Conservation (phyloP, 2,329 filamentous ascomycete genomes). For the Fusarium dimerum region DNA sequence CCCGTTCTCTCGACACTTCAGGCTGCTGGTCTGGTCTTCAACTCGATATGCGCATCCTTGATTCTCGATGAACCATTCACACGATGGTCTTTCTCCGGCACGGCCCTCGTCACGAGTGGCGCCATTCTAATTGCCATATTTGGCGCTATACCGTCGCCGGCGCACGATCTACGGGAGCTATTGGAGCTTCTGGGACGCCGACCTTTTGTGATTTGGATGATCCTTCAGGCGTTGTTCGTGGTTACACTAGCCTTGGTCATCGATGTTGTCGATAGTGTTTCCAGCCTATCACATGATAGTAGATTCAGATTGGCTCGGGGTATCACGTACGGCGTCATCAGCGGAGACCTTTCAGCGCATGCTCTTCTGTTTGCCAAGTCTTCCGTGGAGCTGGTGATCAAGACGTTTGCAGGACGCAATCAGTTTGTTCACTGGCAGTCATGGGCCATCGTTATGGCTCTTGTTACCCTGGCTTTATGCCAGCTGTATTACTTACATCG, state of each 20-base stretch:
- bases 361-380: constrained; percentile 93
- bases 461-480: constrained; percentile 78
- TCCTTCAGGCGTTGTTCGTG: constrained; percentile 73
- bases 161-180: constrained; percentile 83
- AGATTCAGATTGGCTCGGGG: constrained; percentile 77
- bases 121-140: constrained; percentile 93
- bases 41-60: constrained; percentile 93
- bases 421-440: constrained; percentile 96
- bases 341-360: constrained; percentile 92
- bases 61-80: constrained; percentile 95
- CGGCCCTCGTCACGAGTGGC: constrained; percentile 80
- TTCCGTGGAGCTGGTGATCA: constrained; percentile 89
- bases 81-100: constrained; percentile 87
- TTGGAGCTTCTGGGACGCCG: constrained; percentile 71
- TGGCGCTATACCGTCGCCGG: constrained; percentile 89
- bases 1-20: constrained; percentile 94
- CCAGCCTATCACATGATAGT: constrained; percentile 58
- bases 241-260: constrained; percentile 65
- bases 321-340: constrained; percentile 84
- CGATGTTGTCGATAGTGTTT: constrained; percentile 54
- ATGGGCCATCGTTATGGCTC: constrained; percentile 83
- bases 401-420: constrained; percentile 82
- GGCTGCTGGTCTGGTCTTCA: constrained; percentile 95
- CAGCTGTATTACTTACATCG: constrained; percentile 96
- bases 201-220: constrained; percentile 88